phyloP scores from a whole-genome alignment of 352 stramenopile genomes.

The Phytophthora pinifolia region DNA sequence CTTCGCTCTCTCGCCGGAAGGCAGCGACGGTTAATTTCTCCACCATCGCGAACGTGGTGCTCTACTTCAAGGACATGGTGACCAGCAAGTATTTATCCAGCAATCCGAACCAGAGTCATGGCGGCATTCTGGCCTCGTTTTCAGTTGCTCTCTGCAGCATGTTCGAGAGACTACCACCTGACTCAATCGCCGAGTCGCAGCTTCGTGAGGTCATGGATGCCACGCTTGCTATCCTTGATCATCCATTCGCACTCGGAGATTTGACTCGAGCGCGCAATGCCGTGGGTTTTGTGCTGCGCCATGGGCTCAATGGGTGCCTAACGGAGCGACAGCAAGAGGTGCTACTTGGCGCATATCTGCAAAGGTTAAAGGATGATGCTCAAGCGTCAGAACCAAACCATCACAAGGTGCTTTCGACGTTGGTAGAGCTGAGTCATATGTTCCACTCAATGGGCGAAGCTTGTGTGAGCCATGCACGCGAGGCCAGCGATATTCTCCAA shows the following conservation, averaged over 20 bases:
- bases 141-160: slow-evolving; percentile 75
- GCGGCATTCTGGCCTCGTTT: slow-evolving; percentile 70
- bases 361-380: slow-evolving; percentile 46
- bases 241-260: slow-evolving; percentile 69
- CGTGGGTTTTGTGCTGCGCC: slow-evolving; percentile 73
- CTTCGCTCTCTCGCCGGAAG: slow-evolving; percentile 59
- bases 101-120: slow-evolving; percentile 54
- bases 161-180: slow-evolving; percentile 68
- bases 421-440: slow-evolving; percentile 70
- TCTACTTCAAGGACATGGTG: slow-evolving; percentile 81
- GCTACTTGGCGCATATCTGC: slow-evolving; percentile 59
- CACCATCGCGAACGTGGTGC: slow-evolving; percentile 68
- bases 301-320: slow-evolving; percentile 56
- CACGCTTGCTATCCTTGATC: slow-evolving; percentile 65
- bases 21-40: slow-evolving; percentile 62
- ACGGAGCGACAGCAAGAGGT: slow-evolving; percentile 71
- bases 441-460: slow-evolving; percentile 71
- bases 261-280: slow-evolving; percentile 79
- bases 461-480: slow-evolving; percentile 43
- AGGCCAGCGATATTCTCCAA: slow-evolving; percentile 44
- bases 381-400: slow-evolving; percentile 46
- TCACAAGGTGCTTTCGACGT: slow-evolving; percentile 61
- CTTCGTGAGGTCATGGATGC: slow-evolving; percentile 72
- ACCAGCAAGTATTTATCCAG: slow-evolving; percentile 57
- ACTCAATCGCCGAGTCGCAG: slow-evolving; percentile 60